Percentiles rank a stretch among this genome's conserved stretches.
Evolutionary conservation across 2,329 filamentous ascomycete species (phyloP).

Genomic region (Aurifilum marmelostoma): DNA sequence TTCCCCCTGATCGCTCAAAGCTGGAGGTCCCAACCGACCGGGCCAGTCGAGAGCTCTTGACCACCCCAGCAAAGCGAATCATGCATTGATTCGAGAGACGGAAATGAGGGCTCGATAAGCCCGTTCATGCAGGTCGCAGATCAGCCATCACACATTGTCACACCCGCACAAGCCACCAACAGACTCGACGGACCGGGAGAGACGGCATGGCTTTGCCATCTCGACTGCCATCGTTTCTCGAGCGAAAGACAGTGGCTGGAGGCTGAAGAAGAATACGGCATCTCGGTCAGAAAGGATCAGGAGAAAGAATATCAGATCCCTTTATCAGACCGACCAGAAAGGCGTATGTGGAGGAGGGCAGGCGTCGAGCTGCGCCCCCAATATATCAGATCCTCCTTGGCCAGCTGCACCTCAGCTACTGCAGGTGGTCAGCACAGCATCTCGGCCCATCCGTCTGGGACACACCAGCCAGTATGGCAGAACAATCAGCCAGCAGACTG

Average conservation of each 20-base stretch:
- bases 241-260: background rate
- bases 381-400: background rate
- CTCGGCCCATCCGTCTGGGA: constrained; percentile 14
- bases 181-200: background rate
- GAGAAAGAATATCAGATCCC: background rate
- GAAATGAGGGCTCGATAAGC: background rate
- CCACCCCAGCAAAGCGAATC: too few species aligned
- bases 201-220: background rate
- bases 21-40: background rate
- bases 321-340: background rate
- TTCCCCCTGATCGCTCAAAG: background rate
- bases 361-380: constrained; percentile 4
- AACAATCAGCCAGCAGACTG: background rate
- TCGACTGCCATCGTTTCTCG: background rate
- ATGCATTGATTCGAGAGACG: background rate
- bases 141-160: constrained; percentile 22
- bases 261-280: background rate
- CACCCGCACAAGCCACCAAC: constrained; percentile 10
- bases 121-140: constrained; percentile 16
- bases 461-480: background rate
- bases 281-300: background rate
- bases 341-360: background rate
- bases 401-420: background rate
- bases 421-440: constrained; percentile 22
- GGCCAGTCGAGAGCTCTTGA: background rate